phyloP scores from a whole-genome alignment of 1,284 basidiomycete species.

The Chalciporus piperatoides region DNA sequence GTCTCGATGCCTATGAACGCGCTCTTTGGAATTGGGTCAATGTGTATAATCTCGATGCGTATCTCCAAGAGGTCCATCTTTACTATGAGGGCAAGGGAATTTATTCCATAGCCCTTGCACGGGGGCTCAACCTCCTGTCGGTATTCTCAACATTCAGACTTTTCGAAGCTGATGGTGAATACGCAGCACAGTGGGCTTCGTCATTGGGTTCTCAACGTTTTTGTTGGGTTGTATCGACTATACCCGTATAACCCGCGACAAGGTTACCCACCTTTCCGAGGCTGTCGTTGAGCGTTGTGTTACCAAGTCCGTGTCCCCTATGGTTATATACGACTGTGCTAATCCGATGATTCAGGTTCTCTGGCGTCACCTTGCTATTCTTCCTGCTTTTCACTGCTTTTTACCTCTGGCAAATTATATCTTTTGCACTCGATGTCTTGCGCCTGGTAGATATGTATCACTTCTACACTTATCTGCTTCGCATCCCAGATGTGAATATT shows the following conservation, averaged over 20 bases:
- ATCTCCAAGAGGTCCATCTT: conserved; percentile 90
- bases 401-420: conserved; percentile 72
- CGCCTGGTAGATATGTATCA: conserved; percentile 89
- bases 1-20: conserved; percentile 80
- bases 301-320: conserved; percentile 54
- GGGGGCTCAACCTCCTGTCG: conserved; percentile 88
- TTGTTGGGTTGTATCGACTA: conserved; percentile 95
- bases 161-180: conserved; percentile 24
- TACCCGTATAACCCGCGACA: conserved; percentile 63
- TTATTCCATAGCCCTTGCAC: conserved; percentile 87
- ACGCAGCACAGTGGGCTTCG: conserved; percentile 90
- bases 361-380: conserved; percentile 78
- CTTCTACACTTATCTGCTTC: conserved; percentile 80
- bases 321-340: conserved; percentile 1
- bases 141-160: conserved; percentile 36
- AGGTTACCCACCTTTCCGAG: conserved; percentile 66
- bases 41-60: conserved; percentile 93
- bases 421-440: conserved; percentile 62
- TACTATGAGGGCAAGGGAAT: conserved; percentile 98
- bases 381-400: conserved; percentile 78
- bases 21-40: conserved; percentile 99
- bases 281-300: conserved; percentile 81
- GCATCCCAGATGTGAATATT: conserved; percentile 74
- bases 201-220: conserved; percentile 96
- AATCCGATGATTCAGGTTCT: conserved; percentile 55